Evolutionary conservation across 352 stramenopile species (phyloP).

Genomic region (Phytopythium helicoides): DNA sequence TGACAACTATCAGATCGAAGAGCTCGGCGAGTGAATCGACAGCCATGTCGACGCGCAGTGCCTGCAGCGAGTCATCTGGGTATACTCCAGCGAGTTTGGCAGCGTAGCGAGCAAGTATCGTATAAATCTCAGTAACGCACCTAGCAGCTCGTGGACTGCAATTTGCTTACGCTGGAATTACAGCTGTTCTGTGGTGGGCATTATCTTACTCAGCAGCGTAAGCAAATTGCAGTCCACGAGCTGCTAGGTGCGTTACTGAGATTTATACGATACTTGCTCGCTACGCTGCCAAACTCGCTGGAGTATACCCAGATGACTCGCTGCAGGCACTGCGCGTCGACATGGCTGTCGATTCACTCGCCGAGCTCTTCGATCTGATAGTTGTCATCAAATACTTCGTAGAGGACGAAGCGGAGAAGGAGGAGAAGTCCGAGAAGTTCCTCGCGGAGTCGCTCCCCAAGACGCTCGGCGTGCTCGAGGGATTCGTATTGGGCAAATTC

Average conservation of each 20-base stretch:
- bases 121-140: too few species aligned
- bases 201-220: too few species aligned
- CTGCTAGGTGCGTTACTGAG: too few species aligned
- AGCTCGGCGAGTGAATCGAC: slow-evolving; percentile 19
- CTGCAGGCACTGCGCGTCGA: slow-evolving; percentile 28
- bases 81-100: slow-evolving; percentile 35
- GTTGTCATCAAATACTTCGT: slow-evolving; percentile 11
- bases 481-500: slow-evolving; percentile 43
- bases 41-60: slow-evolving; percentile 29
- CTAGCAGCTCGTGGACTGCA: too few species aligned
- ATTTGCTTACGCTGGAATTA: too few species aligned
- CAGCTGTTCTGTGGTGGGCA: too few species aligned
- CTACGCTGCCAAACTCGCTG: slow-evolving; percentile 37
- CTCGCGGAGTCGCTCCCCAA: slow-evolving; percentile 36
- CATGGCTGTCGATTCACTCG: slow-evolving; percentile 18
- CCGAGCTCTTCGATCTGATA: slow-evolving; percentile 33
- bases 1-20: slow-evolving; percentile 33
- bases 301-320: slow-evolving; percentile 28
- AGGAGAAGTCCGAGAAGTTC: slow-evolving; percentile 38
- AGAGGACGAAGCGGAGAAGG: slow-evolving; percentile 36
- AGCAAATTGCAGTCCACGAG: too few species aligned
- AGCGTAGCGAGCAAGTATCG: too few species aligned
- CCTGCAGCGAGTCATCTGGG: slow-evolving; percentile 20
- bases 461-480: slow-evolving; percentile 36
- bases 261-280: too few species aligned